Conservation (phyloP, 805 yeast genomes). For the Komagataella pastoris region DNA sequence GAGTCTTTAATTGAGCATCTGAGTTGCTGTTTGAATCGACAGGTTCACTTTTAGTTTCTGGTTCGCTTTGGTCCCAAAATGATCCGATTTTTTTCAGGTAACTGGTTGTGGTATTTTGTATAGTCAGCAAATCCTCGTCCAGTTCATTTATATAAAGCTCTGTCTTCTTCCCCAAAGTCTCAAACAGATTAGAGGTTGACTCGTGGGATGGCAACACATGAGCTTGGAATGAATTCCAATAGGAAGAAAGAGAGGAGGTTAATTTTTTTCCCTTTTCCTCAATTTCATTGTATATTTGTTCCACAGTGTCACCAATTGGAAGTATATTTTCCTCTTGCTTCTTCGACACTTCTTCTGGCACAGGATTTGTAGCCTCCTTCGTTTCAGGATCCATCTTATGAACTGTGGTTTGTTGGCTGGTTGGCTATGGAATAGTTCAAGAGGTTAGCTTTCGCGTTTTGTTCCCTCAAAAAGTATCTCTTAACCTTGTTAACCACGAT, state of each 20-base stretch:
- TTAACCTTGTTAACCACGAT: neutral
- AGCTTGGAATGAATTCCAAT: neutral
- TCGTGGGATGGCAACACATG: neutral
- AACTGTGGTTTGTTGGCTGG: neutral
- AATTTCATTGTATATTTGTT: neutral
- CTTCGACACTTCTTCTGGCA: neutral
- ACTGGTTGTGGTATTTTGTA: conserved; percentile 58
- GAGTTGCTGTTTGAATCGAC: conserved; percentile 33
- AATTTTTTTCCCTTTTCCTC: neutral
- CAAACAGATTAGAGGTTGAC: conserved; percentile 1
- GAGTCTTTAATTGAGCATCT: conserved; percentile 46
- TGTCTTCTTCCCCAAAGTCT: conserved; percentile 25
- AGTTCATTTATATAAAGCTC: conserved; percentile 57
- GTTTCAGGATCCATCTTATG: neutral
- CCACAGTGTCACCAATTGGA: neutral
- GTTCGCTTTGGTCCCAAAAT: conserved; percentile 22
- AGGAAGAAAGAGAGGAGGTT: neutral
- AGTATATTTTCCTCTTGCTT: neutral
- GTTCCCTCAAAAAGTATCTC: neutral
- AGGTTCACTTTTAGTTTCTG: conserved; percentile 24
- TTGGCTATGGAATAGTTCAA: too few relatives aligned
- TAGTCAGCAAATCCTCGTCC: conserved; percentile 60
- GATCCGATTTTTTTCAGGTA: conserved; percentile 46
- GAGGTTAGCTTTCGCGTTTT: neutral
- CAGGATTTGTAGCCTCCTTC: neutral